phyloP scores from a whole-genome alignment of 805 yeast species.

The Wickerhamiella siamensis region DNA sequence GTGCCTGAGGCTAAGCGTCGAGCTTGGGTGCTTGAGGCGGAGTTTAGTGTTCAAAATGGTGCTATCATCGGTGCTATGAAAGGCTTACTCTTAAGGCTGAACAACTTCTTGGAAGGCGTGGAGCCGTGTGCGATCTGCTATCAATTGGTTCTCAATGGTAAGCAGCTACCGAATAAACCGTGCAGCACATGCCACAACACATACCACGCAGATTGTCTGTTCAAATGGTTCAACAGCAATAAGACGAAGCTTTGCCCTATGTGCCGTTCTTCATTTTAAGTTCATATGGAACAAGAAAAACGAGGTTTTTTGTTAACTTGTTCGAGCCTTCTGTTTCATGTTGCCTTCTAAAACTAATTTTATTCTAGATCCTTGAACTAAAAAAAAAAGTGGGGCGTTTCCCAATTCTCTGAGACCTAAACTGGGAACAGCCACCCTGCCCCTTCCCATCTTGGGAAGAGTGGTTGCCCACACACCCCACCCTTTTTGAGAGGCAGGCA shows the following conservation, averaged over 20 bases:
- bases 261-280: constrained; percentile 44
- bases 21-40: constrained; percentile 88
- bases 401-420: no score
- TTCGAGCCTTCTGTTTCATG: no score
- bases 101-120: constrained; percentile 74
- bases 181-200: constrained; percentile 87
- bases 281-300: background rate
- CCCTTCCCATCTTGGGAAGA: no score
- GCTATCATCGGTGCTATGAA: constrained; percentile 43
- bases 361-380: no score
- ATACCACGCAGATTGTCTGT: constrained; percentile 90
- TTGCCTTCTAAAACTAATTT: no score
- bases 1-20: constrained; percentile 88
- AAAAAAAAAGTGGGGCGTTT: no score
- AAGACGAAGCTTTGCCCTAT: constrained; percentile 88
- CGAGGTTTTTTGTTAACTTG: no score
- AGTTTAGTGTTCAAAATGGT: constrained; percentile 46
- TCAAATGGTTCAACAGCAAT: constrained; percentile 94
- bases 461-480: no score
- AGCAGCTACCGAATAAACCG: constrained; percentile 73
- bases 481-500: background rate
- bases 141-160: constrained; percentile 78
- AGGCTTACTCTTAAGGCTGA: constrained; percentile 56
- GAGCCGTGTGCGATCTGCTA: constrained; percentile 97
- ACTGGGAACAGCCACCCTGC: no score